Conservation (phyloP, 163 green algal genomes). For the Scenedesmus sp. region DNA sequence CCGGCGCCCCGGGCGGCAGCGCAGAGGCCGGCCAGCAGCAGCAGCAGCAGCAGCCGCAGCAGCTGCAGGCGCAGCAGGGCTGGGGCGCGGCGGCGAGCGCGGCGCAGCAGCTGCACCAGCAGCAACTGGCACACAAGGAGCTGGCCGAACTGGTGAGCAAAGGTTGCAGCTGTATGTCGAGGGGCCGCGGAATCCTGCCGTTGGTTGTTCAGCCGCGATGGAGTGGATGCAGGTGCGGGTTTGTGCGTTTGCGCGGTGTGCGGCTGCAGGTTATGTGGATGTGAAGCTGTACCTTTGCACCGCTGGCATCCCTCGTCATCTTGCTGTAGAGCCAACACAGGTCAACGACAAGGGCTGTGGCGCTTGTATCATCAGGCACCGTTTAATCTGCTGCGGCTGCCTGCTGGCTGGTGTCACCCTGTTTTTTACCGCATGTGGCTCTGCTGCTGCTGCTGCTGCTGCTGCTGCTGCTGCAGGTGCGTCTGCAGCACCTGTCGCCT, state of each 20-base stretch:
- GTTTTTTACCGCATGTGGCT: too few species aligned
- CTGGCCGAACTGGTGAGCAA: slow-evolving; percentile 38
- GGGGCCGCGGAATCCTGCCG: background rate
- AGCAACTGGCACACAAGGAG: slow-evolving; percentile 19
- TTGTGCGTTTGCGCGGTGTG: too few species aligned
- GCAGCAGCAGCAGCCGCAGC: background rate
- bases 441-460: background rate
- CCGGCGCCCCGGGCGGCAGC: background rate
- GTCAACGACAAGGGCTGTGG: too few species aligned
- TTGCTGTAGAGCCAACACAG: too few species aligned
- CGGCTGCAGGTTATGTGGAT: too few species aligned
- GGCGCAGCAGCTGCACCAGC: background rate
- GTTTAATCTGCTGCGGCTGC: too few species aligned
- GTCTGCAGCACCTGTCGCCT: slow-evolving; percentile 48
- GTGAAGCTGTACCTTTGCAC: too few species aligned
- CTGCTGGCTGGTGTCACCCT: background rate
- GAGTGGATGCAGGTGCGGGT: too few species aligned
- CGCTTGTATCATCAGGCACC: too few species aligned
- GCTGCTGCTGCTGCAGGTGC: slow-evolving; percentile 24
- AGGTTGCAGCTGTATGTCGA: background rate
- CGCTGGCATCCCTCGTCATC: too few species aligned
- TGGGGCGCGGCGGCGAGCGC: background rate
- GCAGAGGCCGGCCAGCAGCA: background rate
- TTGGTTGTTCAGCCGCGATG: too few species aligned
- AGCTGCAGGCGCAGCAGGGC: background rate